Conservation (phyloP, 2,329 filamentous ascomycete species). For the Colletotrichum sp. region DNA sequence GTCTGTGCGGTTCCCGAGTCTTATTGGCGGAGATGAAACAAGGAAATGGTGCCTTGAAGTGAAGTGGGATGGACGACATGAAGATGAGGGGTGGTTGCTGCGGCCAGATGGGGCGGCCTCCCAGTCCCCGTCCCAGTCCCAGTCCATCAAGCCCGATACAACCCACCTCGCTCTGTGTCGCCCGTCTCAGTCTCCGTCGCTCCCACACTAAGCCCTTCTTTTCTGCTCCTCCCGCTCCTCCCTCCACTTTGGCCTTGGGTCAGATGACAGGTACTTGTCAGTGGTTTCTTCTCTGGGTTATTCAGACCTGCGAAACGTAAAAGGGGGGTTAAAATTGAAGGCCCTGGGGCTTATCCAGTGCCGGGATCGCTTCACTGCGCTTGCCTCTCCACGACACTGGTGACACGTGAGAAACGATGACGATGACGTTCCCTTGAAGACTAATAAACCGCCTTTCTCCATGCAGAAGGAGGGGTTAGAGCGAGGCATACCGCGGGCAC, state of each 20-base stretch:
- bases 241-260: not conserved
- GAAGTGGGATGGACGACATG: slow-evolving; percentile 17
- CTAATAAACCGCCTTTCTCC: not conserved
- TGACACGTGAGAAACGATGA: slow-evolving; percentile 10
- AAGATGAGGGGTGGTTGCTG: slow-evolving; percentile 11
- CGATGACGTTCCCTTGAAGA: not conserved
- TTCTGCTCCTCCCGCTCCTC: slow-evolving; percentile 16
- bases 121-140: slow-evolving; percentile 18
- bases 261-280: slow-evolving; percentile 6
- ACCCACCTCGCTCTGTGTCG: slow-evolving; percentile 7
- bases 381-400: not conserved
- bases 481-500: not conserved
- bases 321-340: not conserved
- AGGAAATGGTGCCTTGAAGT: slow-evolving; percentile 13
- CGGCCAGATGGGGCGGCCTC: slow-evolving; percentile 17
- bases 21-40: slow-evolving; percentile 21
- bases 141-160: slow-evolving; percentile 17
- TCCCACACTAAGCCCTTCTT: slow-evolving; percentile 6
- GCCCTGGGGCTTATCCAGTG: not conserved
- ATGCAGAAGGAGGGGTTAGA: not conserved
- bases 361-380: not conserved
- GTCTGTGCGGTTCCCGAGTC: slow-evolving; percentile 23
- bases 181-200: slow-evolving; percentile 3
- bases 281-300: not conserved
- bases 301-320: not conserved